A percentile compares a stretch with the other conserved stretches of the same genome.
These are phyloP conservation scores for Ophiocordyceps camponoti-leonardi DNA, from an alignment of 2,329 filamentous ascomycete genomes.

Conservation along the genomic window DNA sequence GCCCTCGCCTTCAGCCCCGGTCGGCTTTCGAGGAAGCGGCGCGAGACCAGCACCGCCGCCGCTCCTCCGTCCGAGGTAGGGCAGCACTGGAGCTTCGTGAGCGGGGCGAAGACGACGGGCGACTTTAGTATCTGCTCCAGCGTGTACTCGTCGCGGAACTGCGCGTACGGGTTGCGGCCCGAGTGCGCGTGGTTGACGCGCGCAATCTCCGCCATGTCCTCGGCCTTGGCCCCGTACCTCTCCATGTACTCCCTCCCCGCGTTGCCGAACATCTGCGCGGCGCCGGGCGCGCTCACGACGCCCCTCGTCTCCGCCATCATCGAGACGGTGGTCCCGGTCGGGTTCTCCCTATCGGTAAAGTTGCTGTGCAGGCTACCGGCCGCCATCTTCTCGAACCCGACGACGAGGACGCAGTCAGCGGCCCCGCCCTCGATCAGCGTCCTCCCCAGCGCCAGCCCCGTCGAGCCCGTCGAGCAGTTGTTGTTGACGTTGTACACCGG, in stretches of 20 bases:
- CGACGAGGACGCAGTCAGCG: conserved; percentile 75
- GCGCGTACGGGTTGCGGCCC: conserved; percentile 88
- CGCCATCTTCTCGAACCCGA: conserved; percentile 98
- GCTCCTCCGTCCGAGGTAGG: conserved; percentile 88
- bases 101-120: conserved; percentile 64
- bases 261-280: conserved; percentile 91
- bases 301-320: conserved; percentile 79
- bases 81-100: conserved; percentile 98
- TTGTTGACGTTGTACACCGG: conserved; percentile 98
- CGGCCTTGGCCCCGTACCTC: conserved; percentile 68
- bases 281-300: conserved; percentile 63
- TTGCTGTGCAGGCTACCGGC: conserved; percentile 68
- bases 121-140: conserved; percentile 63
- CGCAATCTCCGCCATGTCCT: conserved; percentile 90
- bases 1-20: conserved; percentile 71
- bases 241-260: conserved; percentile 90
- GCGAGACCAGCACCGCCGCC: conserved; percentile 74
- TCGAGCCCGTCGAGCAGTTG: conserved; percentile 93
- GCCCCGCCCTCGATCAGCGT: conserved; percentile 65
- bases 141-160: conserved; percentile 86
- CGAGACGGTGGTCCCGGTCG: conserved; percentile 50
- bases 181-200: conserved; percentile 88
- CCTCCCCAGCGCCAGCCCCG: conserved; percentile 69
- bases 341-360: conserved; percentile 74
- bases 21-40: conserved; percentile 70